A percentile compares a stretch with the other conserved stretches of the same genome.
These are phyloP conservation scores for Leucocoprinus sp. DNA, from an alignment of 768 basidiomycete species.

Conservation along the genomic window DNA sequence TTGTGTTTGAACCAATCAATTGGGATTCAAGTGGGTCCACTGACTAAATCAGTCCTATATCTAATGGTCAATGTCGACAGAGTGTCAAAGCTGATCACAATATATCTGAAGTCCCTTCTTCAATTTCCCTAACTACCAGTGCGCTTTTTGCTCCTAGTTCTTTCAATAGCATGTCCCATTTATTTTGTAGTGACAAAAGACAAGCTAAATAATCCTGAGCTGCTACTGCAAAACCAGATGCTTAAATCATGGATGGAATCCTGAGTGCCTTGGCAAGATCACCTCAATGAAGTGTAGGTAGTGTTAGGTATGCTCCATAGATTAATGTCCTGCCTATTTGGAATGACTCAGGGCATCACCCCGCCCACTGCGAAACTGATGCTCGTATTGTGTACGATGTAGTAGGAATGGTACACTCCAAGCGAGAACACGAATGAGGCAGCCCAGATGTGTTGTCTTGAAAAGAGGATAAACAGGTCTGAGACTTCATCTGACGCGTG, in stretches of 20 bases:
- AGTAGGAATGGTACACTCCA: constrained; percentile 44
- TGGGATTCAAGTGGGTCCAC: too few species aligned
- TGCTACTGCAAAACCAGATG: constrained; percentile 56
- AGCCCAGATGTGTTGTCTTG: constrained; percentile 31
- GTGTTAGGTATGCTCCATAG: constrained; percentile 12
- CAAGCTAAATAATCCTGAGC: constrained; percentile 48
- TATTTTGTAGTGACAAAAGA: constrained; percentile 44
- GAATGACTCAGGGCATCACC: constrained; percentile 21
- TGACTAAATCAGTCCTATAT: too few species aligned
- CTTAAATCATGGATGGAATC: constrained; percentile 50
- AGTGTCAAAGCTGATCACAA: too few species aligned
- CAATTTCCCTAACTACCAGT: constrained; percentile 1
- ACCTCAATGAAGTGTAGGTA: constrained; percentile 45
- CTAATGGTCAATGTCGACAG: too few species aligned
- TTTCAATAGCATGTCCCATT: constrained; percentile 21
- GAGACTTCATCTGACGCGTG: constrained; percentile 17
- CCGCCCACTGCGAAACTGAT: constrained; percentile 58
- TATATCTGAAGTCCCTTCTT: too few species aligned
- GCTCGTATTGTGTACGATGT: constrained; percentile 38
- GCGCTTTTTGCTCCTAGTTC: too few species aligned
- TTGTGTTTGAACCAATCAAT: too few species aligned
- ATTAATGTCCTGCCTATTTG: constrained; percentile 12
- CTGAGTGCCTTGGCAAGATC: constrained; percentile 53
- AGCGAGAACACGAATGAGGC: constrained; percentile 45
- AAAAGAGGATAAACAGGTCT: constrained; percentile 37